These are phyloP conservation scores for Boletus edulis DNA, from an alignment of 768 basidiomycete genomes.

Conservation along the genomic window DNA sequence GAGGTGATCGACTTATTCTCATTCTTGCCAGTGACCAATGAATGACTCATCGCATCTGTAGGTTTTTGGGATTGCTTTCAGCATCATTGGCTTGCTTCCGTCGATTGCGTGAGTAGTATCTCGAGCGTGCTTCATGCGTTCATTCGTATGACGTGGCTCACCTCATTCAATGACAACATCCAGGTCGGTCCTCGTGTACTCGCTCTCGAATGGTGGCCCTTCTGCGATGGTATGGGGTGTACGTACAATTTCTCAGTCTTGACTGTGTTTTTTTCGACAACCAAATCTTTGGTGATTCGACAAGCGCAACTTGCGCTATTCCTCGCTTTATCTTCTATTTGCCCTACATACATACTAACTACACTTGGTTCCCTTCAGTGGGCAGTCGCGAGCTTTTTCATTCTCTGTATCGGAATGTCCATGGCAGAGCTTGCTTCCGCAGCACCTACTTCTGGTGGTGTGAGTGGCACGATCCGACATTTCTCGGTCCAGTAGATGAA, in stretches of 20 bases:
- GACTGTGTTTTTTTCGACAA: too few species aligned
- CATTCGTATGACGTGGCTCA: neutral
- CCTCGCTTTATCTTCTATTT: neutral
- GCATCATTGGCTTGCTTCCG: constrained; percentile 66
- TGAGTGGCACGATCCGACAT: constrained; percentile 12
- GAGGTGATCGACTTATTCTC: constrained; percentile 18
- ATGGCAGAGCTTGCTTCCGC: constrained; percentile 43
- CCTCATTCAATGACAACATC: neutral
- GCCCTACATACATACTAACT: too few species aligned
- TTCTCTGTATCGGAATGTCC: constrained; percentile 38
- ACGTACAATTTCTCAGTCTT: constrained; percentile 8
- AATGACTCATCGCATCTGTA: constrained; percentile 26
- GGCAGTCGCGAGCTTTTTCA: constrained; percentile 38
- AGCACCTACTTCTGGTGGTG: constrained; percentile 41
- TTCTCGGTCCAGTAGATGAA: neutral
- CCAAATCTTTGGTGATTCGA: too few species aligned
- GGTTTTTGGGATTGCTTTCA: constrained; percentile 72
- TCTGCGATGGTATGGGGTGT: constrained; percentile 47
- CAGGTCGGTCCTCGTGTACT: constrained; percentile 44
- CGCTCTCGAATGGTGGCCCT: constrained; percentile 51
- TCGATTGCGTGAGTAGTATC: constrained; percentile 54
- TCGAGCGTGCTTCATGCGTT: constrained; percentile 2
- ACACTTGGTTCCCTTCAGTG: constrained; percentile 23
- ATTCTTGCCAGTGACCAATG: neutral
- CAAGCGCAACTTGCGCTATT: neutral